A percentile compares a stretch with the other conserved stretches of the same genome.
phyloP scores from a whole-genome alignment of 2,329 filamentous ascomycete genomes.

The Tolypocladium ovalisporum region DNA sequence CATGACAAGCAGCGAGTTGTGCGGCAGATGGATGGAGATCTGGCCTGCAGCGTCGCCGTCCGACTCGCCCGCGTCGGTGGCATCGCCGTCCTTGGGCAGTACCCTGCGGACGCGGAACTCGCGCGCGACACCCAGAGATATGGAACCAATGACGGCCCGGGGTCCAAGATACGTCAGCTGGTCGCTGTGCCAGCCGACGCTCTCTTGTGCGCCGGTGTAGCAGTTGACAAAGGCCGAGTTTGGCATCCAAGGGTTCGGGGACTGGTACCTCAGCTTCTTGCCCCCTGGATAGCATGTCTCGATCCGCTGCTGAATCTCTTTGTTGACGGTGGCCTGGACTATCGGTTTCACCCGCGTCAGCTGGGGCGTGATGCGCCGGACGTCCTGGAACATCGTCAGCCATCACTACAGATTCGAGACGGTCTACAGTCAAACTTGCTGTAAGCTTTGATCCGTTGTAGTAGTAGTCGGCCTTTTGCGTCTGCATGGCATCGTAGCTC shows the following conservation, averaged over 20 bases:
- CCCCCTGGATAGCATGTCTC: slow-evolving; percentile 53
- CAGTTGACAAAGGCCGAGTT: slow-evolving; percentile 95
- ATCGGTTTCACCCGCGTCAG: slow-evolving; percentile 58
- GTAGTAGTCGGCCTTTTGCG: slow-evolving; percentile 68
- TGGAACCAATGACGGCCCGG: slow-evolving; percentile 74
- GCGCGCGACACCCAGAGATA: slow-evolving; percentile 84
- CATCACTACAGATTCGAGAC: not conserved
- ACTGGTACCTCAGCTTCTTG: slow-evolving; percentile 69
- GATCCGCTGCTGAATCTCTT: slow-evolving; percentile 64
- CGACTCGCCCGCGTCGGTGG: slow-evolving; percentile 26
- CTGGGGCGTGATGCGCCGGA: slow-evolving; percentile 65
- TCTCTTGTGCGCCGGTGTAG: slow-evolving; percentile 72
- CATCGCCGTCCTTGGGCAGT: slow-evolving; percentile 43
- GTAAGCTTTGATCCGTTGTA: slow-evolving; percentile 73
- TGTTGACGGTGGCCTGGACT: slow-evolving; percentile 68
- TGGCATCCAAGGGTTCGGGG: slow-evolving; percentile 61
- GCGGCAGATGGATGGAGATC: slow-evolving; percentile 85
- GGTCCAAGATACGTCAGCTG: slow-evolving; percentile 90
- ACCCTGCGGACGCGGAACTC: slow-evolving; percentile 83
- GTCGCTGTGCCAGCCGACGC: slow-evolving; percentile 86
- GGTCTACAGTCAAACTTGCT: slow-evolving; percentile 21
- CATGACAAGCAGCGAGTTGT: slow-evolving; percentile 92
- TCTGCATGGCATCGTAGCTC: slow-evolving; percentile 53
- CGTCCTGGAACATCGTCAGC: slow-evolving; percentile 39
- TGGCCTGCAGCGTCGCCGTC: slow-evolving; percentile 64